These are phyloP conservation scores for Aplosporella prunicola DNA, from an alignment of 2,329 filamentous ascomycete genomes.

Conservation along the genomic window DNA sequence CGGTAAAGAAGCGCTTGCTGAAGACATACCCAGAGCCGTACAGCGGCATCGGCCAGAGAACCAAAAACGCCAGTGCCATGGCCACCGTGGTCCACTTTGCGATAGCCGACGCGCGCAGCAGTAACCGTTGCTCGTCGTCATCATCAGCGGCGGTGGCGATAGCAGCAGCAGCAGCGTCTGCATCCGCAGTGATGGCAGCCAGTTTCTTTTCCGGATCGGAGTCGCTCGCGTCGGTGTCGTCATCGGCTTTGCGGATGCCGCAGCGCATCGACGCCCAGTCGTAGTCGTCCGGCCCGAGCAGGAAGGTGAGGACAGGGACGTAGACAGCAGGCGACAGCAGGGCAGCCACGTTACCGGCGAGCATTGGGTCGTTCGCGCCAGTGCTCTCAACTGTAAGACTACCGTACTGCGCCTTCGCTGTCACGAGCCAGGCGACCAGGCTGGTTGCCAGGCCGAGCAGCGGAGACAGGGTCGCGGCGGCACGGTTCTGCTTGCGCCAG, in stretches of 20 bases:
- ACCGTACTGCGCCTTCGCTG: slow-evolving; percentile 60
- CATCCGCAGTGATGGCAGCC: no score
- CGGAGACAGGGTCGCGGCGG: slow-evolving; percentile 60
- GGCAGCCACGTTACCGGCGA: slow-evolving; percentile 76
- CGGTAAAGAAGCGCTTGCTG: slow-evolving; percentile 71
- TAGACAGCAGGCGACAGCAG: slow-evolving; percentile 68
- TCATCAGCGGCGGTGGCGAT: slow-evolving; percentile 20
- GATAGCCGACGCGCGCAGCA: slow-evolving; percentile 38
- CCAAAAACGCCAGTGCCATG: slow-evolving; percentile 60
- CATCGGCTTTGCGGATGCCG: slow-evolving; percentile 69
- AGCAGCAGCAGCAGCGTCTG: no score
- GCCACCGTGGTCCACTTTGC: slow-evolving; percentile 49
- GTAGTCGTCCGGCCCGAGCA: slow-evolving; percentile 54
- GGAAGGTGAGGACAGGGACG: slow-evolving; percentile 63
- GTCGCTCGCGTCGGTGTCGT: slow-evolving; percentile 44
- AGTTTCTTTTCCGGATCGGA: not conserved
- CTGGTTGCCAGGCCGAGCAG: slow-evolving; percentile 59
- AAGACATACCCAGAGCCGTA: slow-evolving; percentile 78
- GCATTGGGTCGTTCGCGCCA: slow-evolving; percentile 72
- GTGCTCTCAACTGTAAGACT: slow-evolving; percentile 62
- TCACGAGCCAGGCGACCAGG: slow-evolving; percentile 69
- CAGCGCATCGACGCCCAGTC: slow-evolving; percentile 80
- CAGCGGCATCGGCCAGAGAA: slow-evolving; percentile 90
- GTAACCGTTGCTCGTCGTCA: slow-evolving; percentile 32
- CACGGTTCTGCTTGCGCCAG: slow-evolving; percentile 72